phyloP scores from a whole-genome alignment of 495 filamentous ascomycete genomes.

The Penicillium roqueforti region DNA sequence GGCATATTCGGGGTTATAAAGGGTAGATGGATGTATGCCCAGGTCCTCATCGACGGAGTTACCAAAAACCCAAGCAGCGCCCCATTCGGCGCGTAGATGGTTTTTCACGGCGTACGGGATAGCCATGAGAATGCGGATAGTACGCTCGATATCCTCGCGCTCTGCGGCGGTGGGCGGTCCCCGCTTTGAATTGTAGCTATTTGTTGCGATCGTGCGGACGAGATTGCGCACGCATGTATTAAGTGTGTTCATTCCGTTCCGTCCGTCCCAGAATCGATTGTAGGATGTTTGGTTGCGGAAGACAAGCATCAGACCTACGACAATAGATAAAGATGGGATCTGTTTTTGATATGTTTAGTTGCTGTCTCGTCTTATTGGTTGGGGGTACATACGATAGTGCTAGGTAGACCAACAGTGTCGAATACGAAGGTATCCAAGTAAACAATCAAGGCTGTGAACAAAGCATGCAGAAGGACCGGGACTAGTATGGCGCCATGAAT shows the following conservation, averaged over 20 bases:
- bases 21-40: constrained; percentile 41
- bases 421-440: constrained; percentile 56
- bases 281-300: constrained; percentile 71
- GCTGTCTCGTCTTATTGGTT: neutral
- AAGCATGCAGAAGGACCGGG: constrained; percentile 59
- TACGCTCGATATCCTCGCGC: constrained; percentile 56
- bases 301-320: constrained; percentile 77
- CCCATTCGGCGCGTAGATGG: constrained; percentile 70
- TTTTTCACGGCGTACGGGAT: constrained; percentile 75
- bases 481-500: constrained; percentile 63
- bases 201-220: constrained; percentile 52
- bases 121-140: constrained; percentile 59
- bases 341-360: constrained; percentile 16
- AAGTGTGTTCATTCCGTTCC: constrained; percentile 54
- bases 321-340: constrained; percentile 74
- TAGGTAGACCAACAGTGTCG: constrained; percentile 56
- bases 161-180: constrained; percentile 37
- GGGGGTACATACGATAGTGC: constrained; percentile 52
- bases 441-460: constrained; percentile 61
- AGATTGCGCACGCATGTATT: constrained; percentile 61
- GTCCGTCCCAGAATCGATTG: constrained; percentile 69
- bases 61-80: constrained; percentile 43
- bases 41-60: constrained; percentile 42
- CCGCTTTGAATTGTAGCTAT: constrained; percentile 31
- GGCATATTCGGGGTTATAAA: constrained; percentile 55